A percentile compares a stretch with the other conserved stretches of the same genome.
phyloP scores from a whole-genome alignment of 2,329 filamentous ascomycete species.

The Intubia oerlemansii region DNA sequence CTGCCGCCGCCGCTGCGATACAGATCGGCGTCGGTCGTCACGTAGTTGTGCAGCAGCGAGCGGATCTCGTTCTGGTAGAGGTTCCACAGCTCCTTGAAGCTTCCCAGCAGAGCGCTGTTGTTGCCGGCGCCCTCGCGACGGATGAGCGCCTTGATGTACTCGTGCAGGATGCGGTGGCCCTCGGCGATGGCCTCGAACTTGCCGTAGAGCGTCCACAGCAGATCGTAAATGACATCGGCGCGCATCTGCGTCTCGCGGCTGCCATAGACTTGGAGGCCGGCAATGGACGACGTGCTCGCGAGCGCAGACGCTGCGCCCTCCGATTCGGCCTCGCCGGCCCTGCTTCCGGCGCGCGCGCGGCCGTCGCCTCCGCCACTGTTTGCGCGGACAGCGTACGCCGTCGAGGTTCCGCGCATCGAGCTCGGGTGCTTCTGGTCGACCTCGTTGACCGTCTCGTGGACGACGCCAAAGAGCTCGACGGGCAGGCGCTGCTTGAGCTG shows the following conservation, averaged over 20 bases:
- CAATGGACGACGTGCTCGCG: neutral
- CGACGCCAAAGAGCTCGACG: constrained; percentile 80
- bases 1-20: constrained; percentile 22
- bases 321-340: constrained; percentile 13
- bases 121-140: constrained; percentile 53
- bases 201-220: constrained; percentile 79
- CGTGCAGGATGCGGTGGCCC: constrained; percentile 81
- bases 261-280: constrained; percentile 41
- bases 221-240: constrained; percentile 71
- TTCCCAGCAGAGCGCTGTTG: constrained; percentile 49
- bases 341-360: neutral
- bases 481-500: constrained; percentile 82
- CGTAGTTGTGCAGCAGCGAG: constrained; percentile 82
- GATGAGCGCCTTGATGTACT: constrained; percentile 71
- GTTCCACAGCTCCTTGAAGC: constrained; percentile 96
- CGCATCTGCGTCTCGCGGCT: constrained; percentile 55
- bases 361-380: neutral
- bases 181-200: constrained; percentile 97
- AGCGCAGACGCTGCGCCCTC: constrained; percentile 13
- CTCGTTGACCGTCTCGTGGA: constrained; percentile 87
- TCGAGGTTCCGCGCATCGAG: constrained; percentile 37
- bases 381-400: constrained; percentile 6
- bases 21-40: constrained; percentile 72
- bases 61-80: constrained; percentile 95
- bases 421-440: constrained; percentile 86